These are phyloP conservation scores for Papilionanthe hybrid DNA, from an alignment of 116 monocot genomes.

Conservation along the genomic window DNA sequence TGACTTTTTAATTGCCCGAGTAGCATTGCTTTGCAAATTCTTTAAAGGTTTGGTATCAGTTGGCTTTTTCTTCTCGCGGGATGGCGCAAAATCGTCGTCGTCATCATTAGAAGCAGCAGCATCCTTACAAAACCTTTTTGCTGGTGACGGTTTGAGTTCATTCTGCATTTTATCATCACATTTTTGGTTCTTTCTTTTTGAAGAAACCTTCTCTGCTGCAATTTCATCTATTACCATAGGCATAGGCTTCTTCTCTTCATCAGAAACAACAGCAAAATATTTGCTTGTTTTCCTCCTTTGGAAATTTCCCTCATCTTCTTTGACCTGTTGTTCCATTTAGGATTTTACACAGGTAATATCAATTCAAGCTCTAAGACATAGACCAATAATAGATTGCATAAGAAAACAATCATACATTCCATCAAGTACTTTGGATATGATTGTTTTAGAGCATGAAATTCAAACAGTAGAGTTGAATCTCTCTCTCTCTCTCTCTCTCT, in stretches of 20 bases:
- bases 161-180: conserved; percentile 24
- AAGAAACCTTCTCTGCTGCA: conserved; percentile 14
- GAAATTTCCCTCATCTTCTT: conserved; percentile 28
- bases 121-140: conserved; percentile 38
- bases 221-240: conserved; percentile 34
- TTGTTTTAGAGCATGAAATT: no score
- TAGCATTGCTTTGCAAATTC: conserved; percentile 35
- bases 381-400: neutral
- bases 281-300: conserved; percentile 83
- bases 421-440: no score
- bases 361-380: neutral
- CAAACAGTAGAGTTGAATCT: neutral
- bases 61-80: conserved; percentile 31
- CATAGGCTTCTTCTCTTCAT: conserved; percentile 25
- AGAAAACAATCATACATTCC: neutral
- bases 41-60: conserved; percentile 29
- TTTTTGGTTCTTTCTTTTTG: conserved; percentile 52
- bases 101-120: conserved; percentile 57
- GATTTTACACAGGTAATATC: neutral
- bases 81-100: conserved; percentile 58
- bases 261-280: conserved; percentile 45
- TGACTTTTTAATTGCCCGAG: conserved; percentile 1
- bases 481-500: no score
- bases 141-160: conserved; percentile 29
- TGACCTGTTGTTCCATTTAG: conserved; percentile 24